Conservation (phyloP, 352 stramenopile genomes). For the Phytophthora megakarya region DNA sequence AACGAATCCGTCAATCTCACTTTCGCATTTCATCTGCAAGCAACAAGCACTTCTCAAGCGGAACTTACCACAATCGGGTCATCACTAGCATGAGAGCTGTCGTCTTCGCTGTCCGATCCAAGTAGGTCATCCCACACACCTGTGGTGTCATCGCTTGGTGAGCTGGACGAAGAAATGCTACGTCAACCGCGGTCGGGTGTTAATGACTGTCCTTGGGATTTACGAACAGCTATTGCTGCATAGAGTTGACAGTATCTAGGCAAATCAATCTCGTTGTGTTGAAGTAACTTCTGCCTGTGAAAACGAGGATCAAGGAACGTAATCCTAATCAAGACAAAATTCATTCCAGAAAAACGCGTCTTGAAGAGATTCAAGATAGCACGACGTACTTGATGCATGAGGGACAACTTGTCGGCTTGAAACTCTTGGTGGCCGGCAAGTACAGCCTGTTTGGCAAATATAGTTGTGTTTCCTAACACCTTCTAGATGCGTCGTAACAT, state of each 20-base stretch:
- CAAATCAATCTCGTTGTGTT: background rate
- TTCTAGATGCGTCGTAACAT: background rate
- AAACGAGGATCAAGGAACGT: constrained; percentile 8
- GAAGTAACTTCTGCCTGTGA: constrained; percentile 6
- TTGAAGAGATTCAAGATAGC: background rate
- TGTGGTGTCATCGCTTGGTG: background rate
- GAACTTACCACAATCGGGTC: too few species aligned
- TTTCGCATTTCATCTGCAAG: too few species aligned
- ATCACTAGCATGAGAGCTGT: background rate
- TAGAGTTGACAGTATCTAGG: background rate
- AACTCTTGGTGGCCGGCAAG: background rate
- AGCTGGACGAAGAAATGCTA: background rate
- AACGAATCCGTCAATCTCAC: too few species aligned
- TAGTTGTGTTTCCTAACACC: background rate
- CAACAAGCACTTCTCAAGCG: too few species aligned
- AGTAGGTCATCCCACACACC: background rate
- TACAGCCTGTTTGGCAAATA: constrained; percentile 1
- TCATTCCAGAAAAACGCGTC: constrained; percentile 1
- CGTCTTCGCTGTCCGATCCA: background rate
- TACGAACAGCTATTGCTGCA: background rate
- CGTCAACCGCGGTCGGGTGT: background rate
- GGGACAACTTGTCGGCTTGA: background rate
- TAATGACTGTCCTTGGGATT: background rate
- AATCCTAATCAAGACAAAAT: constrained; percentile 4
- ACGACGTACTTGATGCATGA: background rate